These are phyloP conservation scores for Lichtheimia ramosa DNA, from an alignment of 371 early-diverging fungal species.

Conservation along the genomic window DNA sequence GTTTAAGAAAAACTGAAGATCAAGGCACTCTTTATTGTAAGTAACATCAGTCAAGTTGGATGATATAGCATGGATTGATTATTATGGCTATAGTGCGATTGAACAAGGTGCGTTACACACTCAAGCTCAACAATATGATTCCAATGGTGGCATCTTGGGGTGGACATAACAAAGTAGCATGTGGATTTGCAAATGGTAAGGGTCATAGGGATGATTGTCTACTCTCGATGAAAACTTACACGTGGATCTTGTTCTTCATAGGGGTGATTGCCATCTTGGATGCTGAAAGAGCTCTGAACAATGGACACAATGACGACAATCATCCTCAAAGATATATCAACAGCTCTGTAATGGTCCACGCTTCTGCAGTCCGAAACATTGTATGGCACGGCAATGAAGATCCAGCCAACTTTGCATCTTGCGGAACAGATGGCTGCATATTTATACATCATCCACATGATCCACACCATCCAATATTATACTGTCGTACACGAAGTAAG, in stretches of 20 bases:
- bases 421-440: constrained; percentile 12
- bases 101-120: constrained; percentile 11
- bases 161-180: constrained; percentile 20
- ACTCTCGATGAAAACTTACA: background rate
- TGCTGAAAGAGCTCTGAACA: constrained; percentile 17
- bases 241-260: background rate
- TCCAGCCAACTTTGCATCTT: constrained; percentile 11
- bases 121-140: constrained; percentile 12
- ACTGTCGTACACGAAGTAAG: constrained; percentile 18
- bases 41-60: background rate
- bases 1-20: constrained; percentile 18
- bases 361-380: constrained; percentile 14
- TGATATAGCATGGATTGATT: background rate
- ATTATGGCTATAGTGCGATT: constrained; percentile 18
- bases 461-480: constrained; percentile 6
- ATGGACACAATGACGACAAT: background rate
- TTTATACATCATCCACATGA: constrained; percentile 13
- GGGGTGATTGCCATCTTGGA: constrained; percentile 27
- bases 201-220: background rate
- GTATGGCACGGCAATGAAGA: constrained; percentile 16
- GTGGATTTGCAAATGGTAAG: constrained; percentile 27
- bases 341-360: background rate
- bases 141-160: constrained; percentile 28
- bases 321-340: background rate
- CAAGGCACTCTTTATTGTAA: constrained; percentile 29